These are phyloP conservation scores for Zalaria sp. DNA, from an alignment of 2,329 filamentous ascomycete genomes.

Conservation along the genomic window DNA sequence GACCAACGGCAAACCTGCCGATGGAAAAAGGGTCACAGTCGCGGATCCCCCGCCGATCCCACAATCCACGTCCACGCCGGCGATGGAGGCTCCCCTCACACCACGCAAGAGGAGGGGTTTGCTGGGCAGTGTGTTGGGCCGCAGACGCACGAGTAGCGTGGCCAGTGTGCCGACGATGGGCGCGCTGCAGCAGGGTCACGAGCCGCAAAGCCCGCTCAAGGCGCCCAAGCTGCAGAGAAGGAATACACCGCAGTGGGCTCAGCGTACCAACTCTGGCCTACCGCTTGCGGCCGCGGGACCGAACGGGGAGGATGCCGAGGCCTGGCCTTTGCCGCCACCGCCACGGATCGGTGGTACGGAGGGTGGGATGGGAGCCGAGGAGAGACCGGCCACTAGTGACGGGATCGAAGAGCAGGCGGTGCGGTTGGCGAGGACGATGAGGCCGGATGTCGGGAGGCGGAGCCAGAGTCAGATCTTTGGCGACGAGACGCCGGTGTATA, in stretches of 20 bases:
- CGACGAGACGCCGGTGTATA: slow-evolving; percentile 11
- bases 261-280: not conserved
- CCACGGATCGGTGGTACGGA: slow-evolving; percentile 9
- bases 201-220: slow-evolving; percentile 12
- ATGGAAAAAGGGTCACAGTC: slow-evolving; percentile 9
- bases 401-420: slow-evolving; percentile 16
- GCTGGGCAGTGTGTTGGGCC: slow-evolving; percentile 20
- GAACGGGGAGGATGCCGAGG: slow-evolving; percentile 6
- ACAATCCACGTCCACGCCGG: not conserved
- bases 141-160: slow-evolving; percentile 15
- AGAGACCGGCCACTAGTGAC: slow-evolving; percentile 18
- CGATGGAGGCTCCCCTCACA: not conserved
- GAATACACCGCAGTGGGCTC: slow-evolving; percentile 17
- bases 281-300: not conserved
- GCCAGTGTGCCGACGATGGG: slow-evolving; percentile 11
- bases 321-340: slow-evolving; percentile 35
- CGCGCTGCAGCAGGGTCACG: not conserved
- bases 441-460: slow-evolving; percentile 17
- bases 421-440: slow-evolving; percentile 10
- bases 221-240: slow-evolving; percentile 35
- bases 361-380: slow-evolving; percentile 1
- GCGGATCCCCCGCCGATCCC: not conserved
- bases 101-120: slow-evolving; percentile 14
- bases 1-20: slow-evolving; percentile 10
- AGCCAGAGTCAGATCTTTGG: slow-evolving; percentile 10